Base-by-base conservation (phyloP, 1,284 basidiomycete genomes). In the Xerocomus amazonicus region DNA sequence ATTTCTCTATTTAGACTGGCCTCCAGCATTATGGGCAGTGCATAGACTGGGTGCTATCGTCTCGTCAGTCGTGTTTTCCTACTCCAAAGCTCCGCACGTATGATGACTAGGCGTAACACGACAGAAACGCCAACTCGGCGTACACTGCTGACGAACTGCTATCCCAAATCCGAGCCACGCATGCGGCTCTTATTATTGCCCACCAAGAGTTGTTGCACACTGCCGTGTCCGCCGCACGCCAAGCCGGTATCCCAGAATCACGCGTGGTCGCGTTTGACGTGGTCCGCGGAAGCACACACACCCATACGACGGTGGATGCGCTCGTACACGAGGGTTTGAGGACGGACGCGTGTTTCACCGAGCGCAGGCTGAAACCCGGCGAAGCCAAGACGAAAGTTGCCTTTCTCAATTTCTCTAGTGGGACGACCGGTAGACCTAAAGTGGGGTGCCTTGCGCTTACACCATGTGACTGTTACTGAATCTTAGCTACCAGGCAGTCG, bases 371-470 rank as follows among this genome's bases (percentile, higher is more conserved):
- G 43, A 62, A 57, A 6, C 73, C 76, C 0, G 87, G 85, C 5
- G 88, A 90, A 64, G 83, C 70, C 19, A 81, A 74, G 67, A 81
- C 77, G 12, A 90, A 85, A 60, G 60, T 90, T 3, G 90, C 89
- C 0, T 80, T 90, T 55, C 68, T 90, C 44, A 82, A 75, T 56
- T 90, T 90, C 63, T 88, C 85, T 1, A 87, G 83, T 44, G 90
- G 89, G 19, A 87, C 83, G 9, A 87, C 83, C 0, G 72, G 72
- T 6, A 76, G 75, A 42, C 81, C 84, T 9, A 87, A 87, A 71
- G 79, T 77, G 39, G 19, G 35, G 51, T 2, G 27, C 3, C 0
- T 7, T 9, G 36, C 16, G n/a, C 4, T 8, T 36, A 9, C 34
- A 7, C 37, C 2, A 3, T 1, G 29, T 29, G 28, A 9, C 8